phyloP scores from a whole-genome alignment of 352 stramenopile species.

The Pythium rishiriense region DNA sequence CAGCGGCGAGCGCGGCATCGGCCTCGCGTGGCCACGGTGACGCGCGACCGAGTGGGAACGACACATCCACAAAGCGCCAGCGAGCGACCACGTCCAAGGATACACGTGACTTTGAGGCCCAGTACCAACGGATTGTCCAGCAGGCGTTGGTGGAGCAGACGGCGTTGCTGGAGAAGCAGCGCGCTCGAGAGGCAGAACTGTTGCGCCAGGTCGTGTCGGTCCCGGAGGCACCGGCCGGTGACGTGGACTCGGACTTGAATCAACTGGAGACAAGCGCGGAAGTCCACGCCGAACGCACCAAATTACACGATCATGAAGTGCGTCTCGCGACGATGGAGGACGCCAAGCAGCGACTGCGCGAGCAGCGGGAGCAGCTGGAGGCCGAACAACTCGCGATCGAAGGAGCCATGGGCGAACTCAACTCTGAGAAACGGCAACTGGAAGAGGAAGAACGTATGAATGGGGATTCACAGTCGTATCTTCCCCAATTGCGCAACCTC shows the following conservation, averaged over 20 bases:
- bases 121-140: constrained; percentile 58
- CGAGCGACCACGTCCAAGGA: constrained; percentile 22
- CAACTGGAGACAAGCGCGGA: constrained; percentile 17
- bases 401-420: constrained; percentile 33
- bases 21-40: no score
- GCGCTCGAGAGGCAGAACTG: constrained; percentile 48
- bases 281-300: constrained; percentile 15
- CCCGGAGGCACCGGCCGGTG: constrained; percentile 14
- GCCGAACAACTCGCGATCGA: constrained; percentile 30
- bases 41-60: not conserved
- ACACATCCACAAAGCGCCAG: not conserved
- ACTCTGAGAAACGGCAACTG: constrained; percentile 44
- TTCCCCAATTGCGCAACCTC: constrained; percentile 38
- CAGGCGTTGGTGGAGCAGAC: constrained; percentile 58
- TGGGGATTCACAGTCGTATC: constrained; percentile 23
- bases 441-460: constrained; percentile 37
- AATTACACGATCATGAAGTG: constrained; percentile 38
- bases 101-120: constrained; percentile 51
- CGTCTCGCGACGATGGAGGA: constrained; percentile 46
- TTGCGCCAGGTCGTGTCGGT: constrained; percentile 51
- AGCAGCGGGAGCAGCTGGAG: constrained; percentile 31
- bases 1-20: constrained; percentile 8
- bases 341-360: constrained; percentile 42
- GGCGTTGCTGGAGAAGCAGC: constrained; percentile 36
- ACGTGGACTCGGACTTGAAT: constrained; percentile 2